phyloP scores from a whole-genome alignment of 78 protist genomes.

The Dictyostelium firmibasis region DNA sequence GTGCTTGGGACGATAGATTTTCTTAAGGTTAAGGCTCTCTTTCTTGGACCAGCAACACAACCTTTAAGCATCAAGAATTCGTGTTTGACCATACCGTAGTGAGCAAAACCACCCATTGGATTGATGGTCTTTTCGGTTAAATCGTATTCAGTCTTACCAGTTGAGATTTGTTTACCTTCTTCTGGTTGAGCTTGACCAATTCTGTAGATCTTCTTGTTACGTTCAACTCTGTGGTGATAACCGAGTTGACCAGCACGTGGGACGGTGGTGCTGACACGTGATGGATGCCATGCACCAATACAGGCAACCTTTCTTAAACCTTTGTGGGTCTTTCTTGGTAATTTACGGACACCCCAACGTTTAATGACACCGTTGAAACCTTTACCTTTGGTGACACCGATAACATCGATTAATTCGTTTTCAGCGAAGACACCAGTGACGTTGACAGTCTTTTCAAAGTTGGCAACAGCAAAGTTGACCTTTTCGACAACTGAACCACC shows the following conservation, averaged over 20 bases:
- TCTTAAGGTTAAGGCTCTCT: conserved; percentile 98
- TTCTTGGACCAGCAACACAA: conserved; percentile 93
- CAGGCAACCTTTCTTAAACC: conserved; percentile 99
- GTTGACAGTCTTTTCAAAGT: conserved; percentile 97
- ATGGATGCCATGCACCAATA: conserved; percentile 99
- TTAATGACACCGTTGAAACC: conserved; percentile 99
- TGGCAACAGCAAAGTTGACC: conserved; percentile 94
- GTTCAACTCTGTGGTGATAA: conserved; percentile 99
- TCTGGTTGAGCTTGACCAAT: conserved; percentile 91
- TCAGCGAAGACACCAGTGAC: conserved; percentile 94
- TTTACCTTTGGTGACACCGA: conserved; percentile 99
- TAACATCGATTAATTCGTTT: conserved; percentile 97
- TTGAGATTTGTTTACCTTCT: conserved; percentile 67
- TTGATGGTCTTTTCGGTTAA: conserved; percentile 99
- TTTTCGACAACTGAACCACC: conserved; percentile 99
- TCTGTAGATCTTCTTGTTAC: conserved; percentile 99
- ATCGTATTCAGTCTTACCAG: conserved; percentile 98
- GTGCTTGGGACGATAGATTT: conserved; percentile 92
- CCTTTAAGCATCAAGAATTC: conserved; percentile 99
- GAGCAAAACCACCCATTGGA: conserved; percentile 99
- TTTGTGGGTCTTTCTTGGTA: conserved; percentile 99
- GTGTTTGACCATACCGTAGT: conserved; percentile 97
- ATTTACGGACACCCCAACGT: conserved; percentile 98
- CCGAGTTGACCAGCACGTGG: conserved; percentile 99
- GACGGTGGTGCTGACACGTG: conserved; percentile 97